phyloP scores from a whole-genome alignment of 2,329 filamentous ascomycete genomes.

The Fusarium sp. region DNA sequence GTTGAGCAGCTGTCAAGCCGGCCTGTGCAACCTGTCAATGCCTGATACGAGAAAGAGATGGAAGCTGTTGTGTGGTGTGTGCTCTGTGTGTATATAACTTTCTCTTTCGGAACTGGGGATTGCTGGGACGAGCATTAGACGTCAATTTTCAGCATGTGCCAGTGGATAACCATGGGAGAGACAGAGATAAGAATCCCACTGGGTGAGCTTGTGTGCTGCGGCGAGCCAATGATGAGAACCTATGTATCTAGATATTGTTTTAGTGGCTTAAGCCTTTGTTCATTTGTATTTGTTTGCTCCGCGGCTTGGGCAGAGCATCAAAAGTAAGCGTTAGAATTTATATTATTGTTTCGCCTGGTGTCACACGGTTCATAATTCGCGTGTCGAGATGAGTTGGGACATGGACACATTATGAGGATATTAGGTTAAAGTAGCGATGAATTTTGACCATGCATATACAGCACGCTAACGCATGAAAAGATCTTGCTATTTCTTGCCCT shows the following conservation, averaged over 20 bases:
- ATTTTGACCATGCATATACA: conserved; percentile 9
- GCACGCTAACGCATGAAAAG: not conserved
- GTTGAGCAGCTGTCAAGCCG: conserved; percentile 50
- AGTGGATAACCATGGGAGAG: conserved; percentile 8
- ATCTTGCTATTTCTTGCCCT: conserved; percentile 64
- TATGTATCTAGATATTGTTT: conserved; percentile 47
- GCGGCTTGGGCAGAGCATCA: conserved; percentile 36
- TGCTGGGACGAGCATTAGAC: conserved; percentile 19
- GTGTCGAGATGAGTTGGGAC: not conserved
- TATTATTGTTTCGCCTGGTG: conserved; percentile 18
- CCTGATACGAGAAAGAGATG: conserved; percentile 43
- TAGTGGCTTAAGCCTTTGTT: conserved; percentile 36
- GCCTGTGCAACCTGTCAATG: conserved; percentile 52
- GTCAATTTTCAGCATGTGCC: conserved; percentile 19
- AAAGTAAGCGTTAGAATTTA: conserved; percentile 47
- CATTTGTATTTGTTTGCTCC: conserved; percentile 34
- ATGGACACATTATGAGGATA: not conserved
- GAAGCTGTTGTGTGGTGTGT: conserved; percentile 31
- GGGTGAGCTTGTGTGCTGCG: conserved; percentile 22
- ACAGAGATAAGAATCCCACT: conserved; percentile 12
- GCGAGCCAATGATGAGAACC: conserved; percentile 26
- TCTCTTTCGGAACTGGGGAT: conserved; percentile 36
- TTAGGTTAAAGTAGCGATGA: not conserved
- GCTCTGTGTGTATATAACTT: conserved; percentile 48
- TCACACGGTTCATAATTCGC: not conserved